These are phyloP conservation scores for Quaeritorhiza haematococci DNA, from an alignment of 371 early-diverging fungal genomes.

Conservation along the genomic window DNA sequence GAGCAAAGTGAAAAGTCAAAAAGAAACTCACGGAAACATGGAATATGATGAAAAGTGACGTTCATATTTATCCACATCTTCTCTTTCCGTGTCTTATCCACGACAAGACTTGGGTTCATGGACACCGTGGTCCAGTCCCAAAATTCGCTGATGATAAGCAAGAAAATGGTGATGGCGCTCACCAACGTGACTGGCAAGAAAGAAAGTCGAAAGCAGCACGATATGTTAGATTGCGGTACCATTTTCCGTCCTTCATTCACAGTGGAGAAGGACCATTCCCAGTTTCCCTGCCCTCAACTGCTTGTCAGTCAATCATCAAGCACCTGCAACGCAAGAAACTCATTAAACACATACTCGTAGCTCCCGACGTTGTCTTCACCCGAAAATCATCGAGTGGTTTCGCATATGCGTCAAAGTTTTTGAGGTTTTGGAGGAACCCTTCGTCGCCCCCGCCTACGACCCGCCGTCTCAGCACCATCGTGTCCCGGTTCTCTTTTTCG, in stretches of 20 bases:
- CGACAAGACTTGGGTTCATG: conserved; percentile 70
- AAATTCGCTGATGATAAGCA: conserved; percentile 77
- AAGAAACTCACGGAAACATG: conserved; percentile 72
- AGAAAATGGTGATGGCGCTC: conserved; percentile 63
- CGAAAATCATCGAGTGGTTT: conserved; percentile 95
- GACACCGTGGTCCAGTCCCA: conserved; percentile 66
- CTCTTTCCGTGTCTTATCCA: conserved; percentile 82
- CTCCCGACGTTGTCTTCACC: conserved; percentile 82
- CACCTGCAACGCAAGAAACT: neutral
- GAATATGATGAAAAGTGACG: conserved; percentile 85
- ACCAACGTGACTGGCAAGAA: conserved; percentile 66
- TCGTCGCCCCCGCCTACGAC: neutral
- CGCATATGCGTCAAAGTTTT: conserved; percentile 85
- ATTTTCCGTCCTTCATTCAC: neutral
- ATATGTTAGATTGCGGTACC: neutral
- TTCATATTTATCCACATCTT: conserved; percentile 85
- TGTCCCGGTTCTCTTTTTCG: too few relatives aligned
- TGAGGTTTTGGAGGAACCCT: neutral
- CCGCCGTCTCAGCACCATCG: too few relatives aligned
- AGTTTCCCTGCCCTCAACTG: too few relatives aligned
- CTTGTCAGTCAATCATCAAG: neutral
- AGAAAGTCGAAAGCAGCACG: conserved; percentile 1
- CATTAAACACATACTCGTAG: conserved; percentile 50
- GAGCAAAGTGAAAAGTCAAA: neutral
- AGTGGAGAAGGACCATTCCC: too few relatives aligned